phyloP scores from a whole-genome alignment of 257 asterid species.

The Solanum sitiens region DNA sequence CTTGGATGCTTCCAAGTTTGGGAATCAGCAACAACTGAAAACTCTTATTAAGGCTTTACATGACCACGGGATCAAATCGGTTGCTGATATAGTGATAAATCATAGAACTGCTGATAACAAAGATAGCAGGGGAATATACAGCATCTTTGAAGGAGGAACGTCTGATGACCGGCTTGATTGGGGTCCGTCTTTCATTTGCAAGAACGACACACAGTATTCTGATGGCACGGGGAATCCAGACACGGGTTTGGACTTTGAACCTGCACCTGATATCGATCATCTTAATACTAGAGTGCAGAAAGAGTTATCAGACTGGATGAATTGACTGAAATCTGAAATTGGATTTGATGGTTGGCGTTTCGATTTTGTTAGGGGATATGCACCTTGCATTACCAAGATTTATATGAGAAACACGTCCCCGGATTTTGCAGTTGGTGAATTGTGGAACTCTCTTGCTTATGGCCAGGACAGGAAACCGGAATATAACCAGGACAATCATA shows the following conservation, averaged over 20 bases:
- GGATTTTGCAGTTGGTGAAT: slow-evolving; percentile 78
- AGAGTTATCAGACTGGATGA: slow-evolving; percentile 79
- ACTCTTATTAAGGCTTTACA: slow-evolving; percentile 30
- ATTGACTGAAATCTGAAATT: slow-evolving; percentile 68
- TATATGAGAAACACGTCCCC: slow-evolving; percentile 54
- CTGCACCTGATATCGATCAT: slow-evolving; percentile 80
- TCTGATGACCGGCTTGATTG: slow-evolving; percentile 75
- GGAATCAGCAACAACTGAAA: slow-evolving; percentile 39
- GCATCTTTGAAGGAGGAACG: slow-evolving; percentile 84
- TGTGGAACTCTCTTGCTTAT: neutral
- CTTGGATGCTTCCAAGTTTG: slow-evolving; percentile 65
- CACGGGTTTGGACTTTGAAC: slow-evolving; percentile 29
- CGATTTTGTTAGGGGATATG: slow-evolving; percentile 63
- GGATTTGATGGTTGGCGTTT: slow-evolving; percentile 84
- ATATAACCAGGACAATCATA: slow-evolving; percentile 40
- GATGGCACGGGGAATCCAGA: slow-evolving; percentile 74
- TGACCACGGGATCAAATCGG: slow-evolving; percentile 43
- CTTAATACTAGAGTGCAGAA: slow-evolving; percentile 52
- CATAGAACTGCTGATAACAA: slow-evolving; percentile 58
- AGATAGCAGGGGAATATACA: slow-evolving; percentile 53
- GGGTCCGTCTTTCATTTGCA: slow-evolving; percentile 69
- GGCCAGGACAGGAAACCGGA: neutral
- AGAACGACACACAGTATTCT: slow-evolving; percentile 36
- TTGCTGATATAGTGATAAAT: slow-evolving; percentile 83
- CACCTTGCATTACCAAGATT: slow-evolving; percentile 34